These are phyloP conservation scores for Anisodus acutangulus DNA, from an alignment of 257 asterid species.

Conservation along the genomic window DNA sequence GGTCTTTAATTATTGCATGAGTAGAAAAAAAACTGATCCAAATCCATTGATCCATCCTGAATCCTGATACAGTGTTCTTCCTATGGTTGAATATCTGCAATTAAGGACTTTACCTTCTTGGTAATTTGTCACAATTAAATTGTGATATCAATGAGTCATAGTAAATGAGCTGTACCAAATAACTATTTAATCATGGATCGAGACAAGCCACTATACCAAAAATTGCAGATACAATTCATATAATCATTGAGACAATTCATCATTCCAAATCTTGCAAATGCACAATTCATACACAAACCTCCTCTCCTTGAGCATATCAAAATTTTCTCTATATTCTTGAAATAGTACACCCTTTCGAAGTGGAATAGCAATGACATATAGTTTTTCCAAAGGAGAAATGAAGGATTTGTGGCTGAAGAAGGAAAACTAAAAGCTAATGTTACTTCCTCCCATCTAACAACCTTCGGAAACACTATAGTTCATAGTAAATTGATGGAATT, in stretches of 20 bases:
- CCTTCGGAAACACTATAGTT: too few species aligned
- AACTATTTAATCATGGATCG: neutral
- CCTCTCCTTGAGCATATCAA: neutral
- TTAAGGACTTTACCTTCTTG: neutral
- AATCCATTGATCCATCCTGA: neutral
- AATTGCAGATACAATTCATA: neutral
- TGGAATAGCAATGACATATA: slow-evolving; percentile 68
- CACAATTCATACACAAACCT: neutral
- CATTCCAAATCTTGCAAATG: neutral
- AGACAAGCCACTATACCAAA: neutral
- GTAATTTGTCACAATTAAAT: slow-evolving; percentile 2
- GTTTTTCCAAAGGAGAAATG: slow-evolving; percentile 78
- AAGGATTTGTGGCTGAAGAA: slow-evolving; percentile 83
- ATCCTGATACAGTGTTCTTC: neutral
- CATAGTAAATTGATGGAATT: too few species aligned
- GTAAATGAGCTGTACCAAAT: neutral
- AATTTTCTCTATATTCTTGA: slow-evolving; percentile 31
- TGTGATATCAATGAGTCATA: neutral
- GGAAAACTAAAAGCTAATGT: slow-evolving; percentile 69
- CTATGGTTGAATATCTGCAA: neutral
- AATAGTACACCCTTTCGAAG: slow-evolving; percentile 71
- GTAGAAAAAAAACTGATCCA: neutral
- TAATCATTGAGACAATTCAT: neutral
- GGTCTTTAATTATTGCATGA: too few species aligned
- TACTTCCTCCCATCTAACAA: slow-evolving; percentile 63